These are phyloP conservation scores for Tulasnella sp. DNA, from an alignment of 768 basidiomycete genomes.

Conservation along the genomic window DNA sequence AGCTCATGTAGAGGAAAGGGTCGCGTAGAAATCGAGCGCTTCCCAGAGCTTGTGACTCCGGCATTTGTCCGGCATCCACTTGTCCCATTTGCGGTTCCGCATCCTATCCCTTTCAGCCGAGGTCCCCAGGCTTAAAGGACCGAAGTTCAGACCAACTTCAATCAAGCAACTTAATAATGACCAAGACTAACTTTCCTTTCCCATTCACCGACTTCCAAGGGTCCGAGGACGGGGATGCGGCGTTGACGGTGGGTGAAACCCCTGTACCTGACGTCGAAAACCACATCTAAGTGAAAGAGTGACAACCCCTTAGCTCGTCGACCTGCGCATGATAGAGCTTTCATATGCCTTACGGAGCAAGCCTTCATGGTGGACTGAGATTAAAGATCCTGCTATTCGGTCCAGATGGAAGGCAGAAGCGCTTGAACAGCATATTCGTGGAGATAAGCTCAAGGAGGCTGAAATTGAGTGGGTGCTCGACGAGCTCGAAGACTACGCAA, in stretches of 20 bases:
- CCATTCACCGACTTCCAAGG: neutral
- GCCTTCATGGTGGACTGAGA: conserved; percentile 26
- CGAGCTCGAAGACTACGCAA: no score
- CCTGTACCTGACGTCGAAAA: neutral
- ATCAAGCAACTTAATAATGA: neutral
- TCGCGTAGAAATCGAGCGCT: no score
- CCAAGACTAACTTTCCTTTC: neutral
- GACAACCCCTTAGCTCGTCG: neutral
- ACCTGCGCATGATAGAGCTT: conserved; percentile 15
- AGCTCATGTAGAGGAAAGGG: no score
- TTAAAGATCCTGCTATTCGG: neutral
- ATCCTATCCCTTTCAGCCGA: neutral
- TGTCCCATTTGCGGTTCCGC: no score
- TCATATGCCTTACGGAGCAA: conserved; percentile 31
- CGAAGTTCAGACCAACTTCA: neutral
- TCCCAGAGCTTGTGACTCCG: no score
- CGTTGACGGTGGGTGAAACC: neutral
- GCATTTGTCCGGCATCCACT: no score
- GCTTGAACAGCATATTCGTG: no score
- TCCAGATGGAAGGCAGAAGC: no score
- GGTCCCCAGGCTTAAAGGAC: neutral
- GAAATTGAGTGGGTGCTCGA: no score
- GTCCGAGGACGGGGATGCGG: neutral
- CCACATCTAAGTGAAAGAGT: neutral
- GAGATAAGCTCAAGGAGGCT: no score